A percentile compares a stretch with the other conserved stretches of the same genome.
Evolutionary conservation across 345 rosid species (phyloP).

Genomic region (Sapria himalayana): DNA sequence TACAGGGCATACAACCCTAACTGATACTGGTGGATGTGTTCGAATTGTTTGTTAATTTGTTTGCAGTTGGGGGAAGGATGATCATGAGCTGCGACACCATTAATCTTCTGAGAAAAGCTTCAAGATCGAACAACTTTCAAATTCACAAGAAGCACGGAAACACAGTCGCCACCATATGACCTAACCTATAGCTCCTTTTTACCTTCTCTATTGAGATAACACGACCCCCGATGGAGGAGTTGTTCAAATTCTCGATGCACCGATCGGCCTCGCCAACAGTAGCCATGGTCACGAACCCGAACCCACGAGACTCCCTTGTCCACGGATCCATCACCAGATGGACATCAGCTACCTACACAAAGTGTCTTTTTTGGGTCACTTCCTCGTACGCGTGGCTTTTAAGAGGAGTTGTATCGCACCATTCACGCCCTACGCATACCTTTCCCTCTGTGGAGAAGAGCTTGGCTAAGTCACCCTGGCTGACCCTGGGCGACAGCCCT

Average conservation of each 20-base stretch:
- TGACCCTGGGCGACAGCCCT: slow-evolving; percentile 57
- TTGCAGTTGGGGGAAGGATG: slow-evolving; percentile 59
- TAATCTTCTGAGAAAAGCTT: slow-evolving; percentile 89
- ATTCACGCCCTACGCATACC: no score
- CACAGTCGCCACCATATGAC: no score
- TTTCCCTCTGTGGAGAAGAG: slow-evolving; percentile 57
- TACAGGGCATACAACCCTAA: slow-evolving; percentile 90
- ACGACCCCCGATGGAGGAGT: slow-evolving; percentile 60
- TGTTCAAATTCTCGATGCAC: slow-evolving; percentile 55
- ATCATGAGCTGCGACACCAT: slow-evolving; percentile 96
- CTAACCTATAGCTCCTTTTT: no score
- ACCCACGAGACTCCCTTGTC: slow-evolving; percentile 89
- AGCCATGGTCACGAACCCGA: slow-evolving; percentile 82
- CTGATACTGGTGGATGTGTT: slow-evolving; percentile 30
- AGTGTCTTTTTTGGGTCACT: no score
- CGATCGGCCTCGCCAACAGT: slow-evolving; percentile 43
- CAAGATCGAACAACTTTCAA: slow-evolving; percentile 62
- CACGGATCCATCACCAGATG: slow-evolving; percentile 85
- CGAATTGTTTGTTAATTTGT: slow-evolving; percentile 56
- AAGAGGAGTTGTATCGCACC: no score
- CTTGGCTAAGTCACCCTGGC: slow-evolving; percentile 57
- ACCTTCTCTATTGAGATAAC: slow-evolving; percentile 90
- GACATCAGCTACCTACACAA: slow-evolving; percentile 51
- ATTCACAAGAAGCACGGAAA: slow-evolving; percentile 10
- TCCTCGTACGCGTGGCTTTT: no score